phyloP scores from a whole-genome alignment of 768 basidiomycete genomes.

The Leccinum subtestaceum region DNA sequence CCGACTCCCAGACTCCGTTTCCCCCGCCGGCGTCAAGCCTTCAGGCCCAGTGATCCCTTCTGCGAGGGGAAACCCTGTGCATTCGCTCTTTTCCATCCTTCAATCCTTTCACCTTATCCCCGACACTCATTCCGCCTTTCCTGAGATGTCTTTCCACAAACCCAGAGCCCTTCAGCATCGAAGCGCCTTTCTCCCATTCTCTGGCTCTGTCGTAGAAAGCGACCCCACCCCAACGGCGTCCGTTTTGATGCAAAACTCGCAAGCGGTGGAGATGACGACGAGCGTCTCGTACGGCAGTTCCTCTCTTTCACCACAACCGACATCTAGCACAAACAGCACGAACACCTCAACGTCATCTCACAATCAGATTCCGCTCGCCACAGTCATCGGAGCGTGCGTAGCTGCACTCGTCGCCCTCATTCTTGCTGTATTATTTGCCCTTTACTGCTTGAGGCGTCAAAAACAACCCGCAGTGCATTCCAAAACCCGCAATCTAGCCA shows the following conservation, averaged over 20 bases:
- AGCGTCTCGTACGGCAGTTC: constrained; percentile 18
- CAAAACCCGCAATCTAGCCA: constrained; percentile 39
- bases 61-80: constrained; percentile 17
- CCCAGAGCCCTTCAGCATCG: constrained; percentile 15
- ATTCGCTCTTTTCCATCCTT: constrained; percentile 18
- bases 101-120: not conserved
- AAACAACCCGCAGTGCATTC: constrained; percentile 19
- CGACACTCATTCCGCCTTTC: constrained; percentile 3
- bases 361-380: constrained; percentile 34
- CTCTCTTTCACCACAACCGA: not conserved
- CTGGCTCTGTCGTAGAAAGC: constrained; percentile 26
- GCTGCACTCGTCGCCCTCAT: constrained; percentile 55
- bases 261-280: not conserved
- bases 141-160: constrained; percentile 16
- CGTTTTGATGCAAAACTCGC: constrained; percentile 21
- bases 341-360: constrained; percentile 12
- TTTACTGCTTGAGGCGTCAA: constrained; percentile 51
- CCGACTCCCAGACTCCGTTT: constrained; percentile 5
- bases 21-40: too few species aligned
- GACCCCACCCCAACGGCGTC: constrained; percentile 28
- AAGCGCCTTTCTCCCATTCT: constrained; percentile 11
- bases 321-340: constrained; percentile 6
- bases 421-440: constrained; percentile 46
- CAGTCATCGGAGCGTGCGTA: constrained; percentile 63
- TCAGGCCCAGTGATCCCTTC: constrained; percentile 16